phyloP scores from a whole-genome alignment of 208 protist species.

The Angomonas deanei region DNA sequence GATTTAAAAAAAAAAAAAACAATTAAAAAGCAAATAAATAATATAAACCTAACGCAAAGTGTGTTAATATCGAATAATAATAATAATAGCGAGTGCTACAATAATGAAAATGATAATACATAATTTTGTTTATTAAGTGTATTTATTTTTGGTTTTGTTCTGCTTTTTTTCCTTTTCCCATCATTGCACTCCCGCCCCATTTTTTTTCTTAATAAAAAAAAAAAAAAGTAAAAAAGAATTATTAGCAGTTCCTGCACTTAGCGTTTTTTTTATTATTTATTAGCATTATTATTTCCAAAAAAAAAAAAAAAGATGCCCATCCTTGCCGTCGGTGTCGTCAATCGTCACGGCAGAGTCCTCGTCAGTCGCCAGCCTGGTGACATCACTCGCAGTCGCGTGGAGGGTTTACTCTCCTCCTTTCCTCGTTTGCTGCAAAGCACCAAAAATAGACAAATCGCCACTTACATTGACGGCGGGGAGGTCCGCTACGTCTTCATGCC shows the following conservation, averaged over 20 bases:
- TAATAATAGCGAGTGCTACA: neutral
- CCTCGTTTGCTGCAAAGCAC: conserved; percentile 92
- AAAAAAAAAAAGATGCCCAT: conserved; percentile 54
- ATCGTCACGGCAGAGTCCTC: conserved; percentile 80
- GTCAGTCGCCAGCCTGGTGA: conserved; percentile 96
- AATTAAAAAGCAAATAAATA: too few relatives aligned
- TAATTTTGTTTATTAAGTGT: neutral
- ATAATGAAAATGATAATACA: neutral
- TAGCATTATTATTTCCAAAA: conserved; percentile 4
- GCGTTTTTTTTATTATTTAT: neutral
- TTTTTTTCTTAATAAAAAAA: neutral
- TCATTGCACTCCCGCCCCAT: neutral
- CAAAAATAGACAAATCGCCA: conserved; percentile 88
- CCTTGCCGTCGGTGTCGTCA: conserved; percentile 77
- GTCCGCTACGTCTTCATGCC: conserved; percentile 98
- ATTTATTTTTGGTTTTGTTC: neutral
- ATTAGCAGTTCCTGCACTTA: neutral
- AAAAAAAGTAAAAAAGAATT: neutral
- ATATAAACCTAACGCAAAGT: neutral
- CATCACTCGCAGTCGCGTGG: conserved; percentile 93
- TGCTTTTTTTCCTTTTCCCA: neutral
- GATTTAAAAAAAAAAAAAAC: conserved; percentile 1
- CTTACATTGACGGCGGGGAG: conserved; percentile 96
- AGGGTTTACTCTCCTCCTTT: conserved; percentile 96
- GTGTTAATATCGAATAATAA: neutral